Base-by-base conservation (phyloP, 179 eudicot species). In the Drosera spatulata region DNA sequence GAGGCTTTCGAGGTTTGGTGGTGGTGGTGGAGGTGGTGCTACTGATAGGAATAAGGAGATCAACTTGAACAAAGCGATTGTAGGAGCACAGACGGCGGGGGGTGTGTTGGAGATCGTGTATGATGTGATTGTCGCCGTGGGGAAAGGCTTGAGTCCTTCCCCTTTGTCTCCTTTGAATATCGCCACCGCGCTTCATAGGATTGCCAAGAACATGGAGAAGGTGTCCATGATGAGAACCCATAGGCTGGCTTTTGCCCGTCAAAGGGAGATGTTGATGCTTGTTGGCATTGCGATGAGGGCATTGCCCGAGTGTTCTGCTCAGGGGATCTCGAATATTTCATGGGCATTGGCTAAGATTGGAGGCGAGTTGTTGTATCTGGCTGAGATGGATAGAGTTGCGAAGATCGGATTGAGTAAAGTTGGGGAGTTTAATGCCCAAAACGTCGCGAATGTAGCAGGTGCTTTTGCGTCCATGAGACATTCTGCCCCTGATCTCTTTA, bases 121-220 rank as follows among this genome's bases (percentile, higher is more conserved):
- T 4, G 95, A 84, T 48, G 77, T 75, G 54, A 78, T 91, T 14
- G 46, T 75, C 71, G 91, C 95, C 9, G 96, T 88, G 6, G 83
- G 82, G 47, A 91, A 91, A 76, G 98, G 98, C 48, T 74, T 91
- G 71, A 88, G 81, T 68, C 96, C 98, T 61, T 88, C 98, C 0
- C 98, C 98, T 53, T 82, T 88, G 41, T 73, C 98, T 9, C 98
- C 96, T 50, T 64, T 91, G 70, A 91, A 91, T 66, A 79, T 91
- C 55, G 98, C 98, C 43, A 88, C 98, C 5, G 83, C 96, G 3
- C 76, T 91, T 14, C 96, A 91, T 62, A 81, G 96, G 55, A 86
- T 91, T 59, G 98, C 96, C 39, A 91, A 91, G 78, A 91, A 88
- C 73, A 91, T 91, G 98, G 98, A 91, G 76, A 88, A 88, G 74